Conservation (phyloP, 805 yeast species). For the Hanseniaspora taiwanica region DNA sequence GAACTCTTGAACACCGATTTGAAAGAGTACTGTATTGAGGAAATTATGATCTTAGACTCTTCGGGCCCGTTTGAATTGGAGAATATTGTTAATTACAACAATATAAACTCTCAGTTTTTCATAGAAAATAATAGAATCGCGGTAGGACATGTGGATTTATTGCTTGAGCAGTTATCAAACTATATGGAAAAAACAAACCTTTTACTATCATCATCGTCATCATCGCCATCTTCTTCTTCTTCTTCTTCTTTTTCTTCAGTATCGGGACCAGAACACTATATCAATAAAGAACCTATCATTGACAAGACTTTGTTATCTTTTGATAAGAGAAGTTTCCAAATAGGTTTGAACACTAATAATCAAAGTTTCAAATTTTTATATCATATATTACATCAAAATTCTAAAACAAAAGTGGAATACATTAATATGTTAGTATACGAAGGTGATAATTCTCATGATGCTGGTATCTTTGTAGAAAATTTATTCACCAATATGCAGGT, state of each 20-base stretch:
- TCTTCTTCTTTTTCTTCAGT: no score
- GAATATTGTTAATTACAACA: constrained; percentile 8
- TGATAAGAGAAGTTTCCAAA: constrained; percentile 13
- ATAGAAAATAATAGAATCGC: constrained; percentile 6
- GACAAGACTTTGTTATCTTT: constrained; percentile 11
- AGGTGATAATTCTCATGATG: constrained; percentile 78
- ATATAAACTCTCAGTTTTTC: constrained; percentile 10
- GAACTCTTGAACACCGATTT: constrained; percentile 34
- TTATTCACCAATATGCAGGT: background rate
- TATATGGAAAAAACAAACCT: background rate
- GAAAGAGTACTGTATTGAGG: constrained; percentile 23
- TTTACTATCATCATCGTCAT: background rate
- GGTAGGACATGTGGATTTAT: background rate
- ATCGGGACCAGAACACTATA: no score
- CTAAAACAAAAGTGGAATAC: constrained; percentile 22
- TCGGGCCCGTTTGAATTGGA: constrained; percentile 43
- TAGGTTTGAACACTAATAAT: constrained; percentile 18
- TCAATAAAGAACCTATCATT: background rate
- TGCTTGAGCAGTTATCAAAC: background rate
- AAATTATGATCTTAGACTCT: constrained; percentile 55
- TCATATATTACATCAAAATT: constrained; percentile 14
- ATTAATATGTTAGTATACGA: constrained; percentile 63
- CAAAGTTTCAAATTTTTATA: constrained; percentile 17
- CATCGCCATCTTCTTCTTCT: background rate
- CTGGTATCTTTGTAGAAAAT: constrained; percentile 17